Evolutionary conservation across 305 asterid genomes (phyloP), one percentile per base, ranked within the genome.

Genomic region (Andrographis paniculata): DNA sequence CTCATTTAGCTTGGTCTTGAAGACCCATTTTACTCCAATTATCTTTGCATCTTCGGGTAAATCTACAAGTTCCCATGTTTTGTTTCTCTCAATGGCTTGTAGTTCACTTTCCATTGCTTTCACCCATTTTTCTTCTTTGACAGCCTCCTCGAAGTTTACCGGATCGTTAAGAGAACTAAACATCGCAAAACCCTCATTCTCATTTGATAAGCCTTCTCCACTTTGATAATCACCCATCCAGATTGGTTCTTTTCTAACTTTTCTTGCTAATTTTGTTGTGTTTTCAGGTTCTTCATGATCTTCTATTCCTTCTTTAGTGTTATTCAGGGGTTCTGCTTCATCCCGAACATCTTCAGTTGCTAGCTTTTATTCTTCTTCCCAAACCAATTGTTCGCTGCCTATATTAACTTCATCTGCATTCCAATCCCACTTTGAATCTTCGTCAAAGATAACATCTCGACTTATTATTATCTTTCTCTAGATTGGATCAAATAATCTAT

Each of bases 371-470:
- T 41, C 19, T 8, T 23, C 42, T 7, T 12, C n/a, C 51, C 51
- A 42, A 18, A 17, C 24, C 16, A 44, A 12, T 9, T 43, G 18
- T 8, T 4, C 13, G 0, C 17, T 4, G 4, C 4, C n/a, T 4
- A 9, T 3, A 8, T 31, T 5, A 11, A 17, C 13, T 10, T 3
- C 2, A 14, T 2, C 21, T 13, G 5, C 4, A 9, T 45, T 35
- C 61, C 61, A 55, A 7, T 33, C 17, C 53, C 61, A 55, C 1
- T n/a, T 4, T 1, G 6, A 4, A 9, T 45, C 37, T 21, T 55
- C 60, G 8, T 55, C 53, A 55, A 55, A 55, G 2, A 35, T 12
- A 1, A 56, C 54, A 35, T 56, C 61, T 1, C 48, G 9, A 15
- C 61, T 55, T 0, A 45, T 10, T 0, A 45, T 33, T 4, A 55